Base-by-base conservation (phyloP, 345 rosid genomes). In the Xanthoceras sorbifolium region DNA sequence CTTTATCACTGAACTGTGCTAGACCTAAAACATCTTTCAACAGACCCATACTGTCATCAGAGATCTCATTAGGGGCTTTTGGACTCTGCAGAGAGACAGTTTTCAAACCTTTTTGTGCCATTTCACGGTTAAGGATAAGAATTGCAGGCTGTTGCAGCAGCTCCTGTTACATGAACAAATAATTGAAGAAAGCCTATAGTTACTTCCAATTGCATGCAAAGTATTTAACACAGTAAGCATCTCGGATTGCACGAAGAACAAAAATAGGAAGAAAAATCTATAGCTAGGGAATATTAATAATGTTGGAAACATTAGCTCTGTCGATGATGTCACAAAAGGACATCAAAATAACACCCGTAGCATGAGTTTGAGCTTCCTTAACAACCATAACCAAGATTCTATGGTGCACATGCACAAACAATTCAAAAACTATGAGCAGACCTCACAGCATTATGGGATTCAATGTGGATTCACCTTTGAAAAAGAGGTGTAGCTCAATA, bases 121-220 rank as follows among this genome's bases (percentile, higher is more conserved):
- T 79, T 71, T 86, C 90, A 78, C 85, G 91, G 82, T 82, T 86
- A 75, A 85, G 88, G 79, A 88, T 78, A 77, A 89, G 88, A 87
- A 90, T 87, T 74, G 87, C 87, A 76, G 98, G 92, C 62, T 85
- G 89, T 81, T 87, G 89, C 84, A 96, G 78, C 62, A 85, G 54
- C 80, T 89, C 97, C 98, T 95, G 86, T 76, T 46, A 77, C 77
- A 74, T 18, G 74, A 80, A 78, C 44, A 64, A 70, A 62, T 44
- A 46, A 42, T 26, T 52, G n/a, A 22, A 3, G n/a, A 61, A 20
- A 26, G 18, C 46, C n/a, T n/a, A 64, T 1, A 9, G 38, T 52
- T 23, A 75, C 20, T 31, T 1, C 61, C 60, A 25, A 38, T 14
- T 57, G 54, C 29, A 60, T 25, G 54, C 52, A 72, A 25, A 25